Percentiles rank a stretch among this genome's conserved stretches.
Evolutionary conservation across 2,329 filamentous ascomycete genomes (phyloP).

Genomic region (Beauveria rudraprayagi): DNA sequence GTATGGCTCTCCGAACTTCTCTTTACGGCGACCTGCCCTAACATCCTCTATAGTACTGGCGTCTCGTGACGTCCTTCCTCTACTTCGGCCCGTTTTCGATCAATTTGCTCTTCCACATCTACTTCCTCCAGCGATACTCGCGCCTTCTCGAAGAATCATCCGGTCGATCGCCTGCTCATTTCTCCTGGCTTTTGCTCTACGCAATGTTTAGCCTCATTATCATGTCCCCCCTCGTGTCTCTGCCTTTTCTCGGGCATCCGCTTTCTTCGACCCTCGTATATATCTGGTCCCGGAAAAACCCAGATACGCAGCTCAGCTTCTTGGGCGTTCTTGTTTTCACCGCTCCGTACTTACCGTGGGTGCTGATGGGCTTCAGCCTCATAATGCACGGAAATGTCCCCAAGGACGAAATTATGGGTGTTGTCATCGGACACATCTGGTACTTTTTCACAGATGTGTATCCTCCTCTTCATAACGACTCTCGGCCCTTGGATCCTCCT

Average conservation of each 20-base stretch:
- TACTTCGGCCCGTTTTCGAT: constrained; percentile 94
- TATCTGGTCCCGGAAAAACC: constrained; percentile 94
- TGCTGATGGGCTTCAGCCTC: constrained; percentile 85
- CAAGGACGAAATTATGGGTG: constrained; percentile 93
- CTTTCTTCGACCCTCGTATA: constrained; percentile 91
- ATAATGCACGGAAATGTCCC: constrained; percentile 84
- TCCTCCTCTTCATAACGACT: constrained; percentile 78
- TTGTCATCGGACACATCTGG: constrained; percentile 91
- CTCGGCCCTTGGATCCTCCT: constrained; percentile 81
- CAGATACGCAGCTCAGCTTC: constrained; percentile 82
- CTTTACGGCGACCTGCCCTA: constrained; percentile 9
- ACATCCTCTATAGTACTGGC: constrained; percentile 69
- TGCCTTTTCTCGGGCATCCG: constrained; percentile 90
- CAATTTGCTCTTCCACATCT: constrained; percentile 94
- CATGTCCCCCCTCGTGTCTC: constrained; percentile 78
- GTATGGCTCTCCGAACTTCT: constrained; percentile 35
- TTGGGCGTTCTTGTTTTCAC: constrained; percentile 84
- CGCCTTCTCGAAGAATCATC: constrained; percentile 91
- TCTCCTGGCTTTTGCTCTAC: constrained; percentile 89
- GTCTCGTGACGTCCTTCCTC: constrained; percentile 89
- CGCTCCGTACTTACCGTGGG: constrained; percentile 92
- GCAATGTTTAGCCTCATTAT: constrained; percentile 70
- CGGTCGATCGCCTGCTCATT: constrained; percentile 84
- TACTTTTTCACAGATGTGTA: constrained; percentile 98
- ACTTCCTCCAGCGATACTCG: constrained; percentile 95